Evolutionary conservation across 2,329 filamentous ascomycete genomes (phyloP).

Genomic region (Coniochaeta sp.): DNA sequence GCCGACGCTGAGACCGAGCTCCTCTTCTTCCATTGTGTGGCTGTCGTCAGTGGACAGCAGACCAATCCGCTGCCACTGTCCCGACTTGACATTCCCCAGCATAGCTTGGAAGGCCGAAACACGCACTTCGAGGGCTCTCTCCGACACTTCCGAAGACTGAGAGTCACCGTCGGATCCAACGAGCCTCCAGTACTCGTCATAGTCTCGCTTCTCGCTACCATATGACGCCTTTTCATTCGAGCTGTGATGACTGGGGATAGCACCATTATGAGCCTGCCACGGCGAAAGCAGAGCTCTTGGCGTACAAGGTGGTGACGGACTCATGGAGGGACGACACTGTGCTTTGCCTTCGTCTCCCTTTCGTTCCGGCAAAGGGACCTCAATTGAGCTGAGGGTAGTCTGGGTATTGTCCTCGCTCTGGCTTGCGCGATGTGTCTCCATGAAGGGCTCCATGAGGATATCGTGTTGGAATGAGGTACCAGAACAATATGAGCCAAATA

Average conservation of each 20-base stretch:
- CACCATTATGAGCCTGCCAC: not conserved
- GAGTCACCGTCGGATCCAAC: constrained; percentile 16
- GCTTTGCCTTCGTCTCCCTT: constrained; percentile 19
- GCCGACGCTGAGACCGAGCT: constrained; percentile 18
- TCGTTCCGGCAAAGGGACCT: not conserved
- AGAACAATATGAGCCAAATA: constrained; percentile 68
- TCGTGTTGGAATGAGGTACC: constrained; percentile 58
- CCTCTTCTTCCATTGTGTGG: constrained; percentile 25
- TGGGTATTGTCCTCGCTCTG: constrained; percentile 8
- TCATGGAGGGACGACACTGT: not conserved
- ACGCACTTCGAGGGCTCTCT: constrained; percentile 18
- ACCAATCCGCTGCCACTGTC: constrained; percentile 15
- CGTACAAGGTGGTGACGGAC: not conserved
- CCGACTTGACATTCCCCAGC: constrained; percentile 15
- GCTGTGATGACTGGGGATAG: not conserved
- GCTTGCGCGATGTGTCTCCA: not conserved
- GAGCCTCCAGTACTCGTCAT: constrained; percentile 9
- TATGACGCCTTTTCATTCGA: not conserved
- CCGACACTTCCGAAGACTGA: constrained; percentile 21
- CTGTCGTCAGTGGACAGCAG: constrained; percentile 31
- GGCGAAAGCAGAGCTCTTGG: not conserved
- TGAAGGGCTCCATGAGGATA: constrained; percentile 39
- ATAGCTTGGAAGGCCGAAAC: constrained; percentile 21
- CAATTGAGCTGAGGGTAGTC: constrained; percentile 6
- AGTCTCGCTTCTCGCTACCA: not conserved